phyloP scores from a whole-genome alignment of 2,329 filamentous ascomycete genomes.

The Spiromastix sp. region DNA sequence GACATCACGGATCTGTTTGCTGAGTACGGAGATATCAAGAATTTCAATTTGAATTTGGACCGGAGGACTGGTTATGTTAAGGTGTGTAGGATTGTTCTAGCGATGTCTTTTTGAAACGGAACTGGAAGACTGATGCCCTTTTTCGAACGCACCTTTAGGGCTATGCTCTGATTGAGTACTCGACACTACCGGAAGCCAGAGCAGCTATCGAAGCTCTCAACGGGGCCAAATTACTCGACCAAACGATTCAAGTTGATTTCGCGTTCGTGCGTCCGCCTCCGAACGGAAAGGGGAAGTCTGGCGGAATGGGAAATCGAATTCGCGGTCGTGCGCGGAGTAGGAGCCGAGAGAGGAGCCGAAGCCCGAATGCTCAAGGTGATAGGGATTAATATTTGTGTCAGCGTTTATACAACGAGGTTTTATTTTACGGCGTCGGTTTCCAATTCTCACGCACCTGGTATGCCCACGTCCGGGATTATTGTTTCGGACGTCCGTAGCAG shows the following conservation, averaged over 20 bases:
- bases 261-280: constrained; percentile 53
- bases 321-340: constrained; percentile 31
- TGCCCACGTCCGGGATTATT: too few relatives aligned
- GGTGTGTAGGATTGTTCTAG: constrained; percentile 40
- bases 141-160: constrained; percentile 46
- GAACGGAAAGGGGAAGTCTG: constrained; percentile 31
- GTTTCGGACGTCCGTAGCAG: too few relatives aligned
- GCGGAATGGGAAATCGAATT: constrained; percentile 30
- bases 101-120: constrained; percentile 2
- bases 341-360: constrained; percentile 37
- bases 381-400: constrained; percentile 21
- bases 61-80: constrained; percentile 58
- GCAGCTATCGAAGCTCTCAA: constrained; percentile 53
- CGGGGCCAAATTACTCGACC: constrained; percentile 51
- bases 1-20: constrained; percentile 56
- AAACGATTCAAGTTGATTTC: constrained; percentile 55
- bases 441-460: too few relatives aligned
- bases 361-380: constrained; percentile 29
- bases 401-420: too few relatives aligned
- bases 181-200: constrained; percentile 52
- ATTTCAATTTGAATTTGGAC: constrained; percentile 56
- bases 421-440: too few relatives aligned
- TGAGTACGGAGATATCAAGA: constrained; percentile 58
- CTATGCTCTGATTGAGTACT: constrained; percentile 57
- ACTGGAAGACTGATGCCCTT: too few relatives aligned